phyloP scores from a whole-genome alignment of 2,329 filamentous ascomycete genomes.

The Penicillium sp. region DNA sequence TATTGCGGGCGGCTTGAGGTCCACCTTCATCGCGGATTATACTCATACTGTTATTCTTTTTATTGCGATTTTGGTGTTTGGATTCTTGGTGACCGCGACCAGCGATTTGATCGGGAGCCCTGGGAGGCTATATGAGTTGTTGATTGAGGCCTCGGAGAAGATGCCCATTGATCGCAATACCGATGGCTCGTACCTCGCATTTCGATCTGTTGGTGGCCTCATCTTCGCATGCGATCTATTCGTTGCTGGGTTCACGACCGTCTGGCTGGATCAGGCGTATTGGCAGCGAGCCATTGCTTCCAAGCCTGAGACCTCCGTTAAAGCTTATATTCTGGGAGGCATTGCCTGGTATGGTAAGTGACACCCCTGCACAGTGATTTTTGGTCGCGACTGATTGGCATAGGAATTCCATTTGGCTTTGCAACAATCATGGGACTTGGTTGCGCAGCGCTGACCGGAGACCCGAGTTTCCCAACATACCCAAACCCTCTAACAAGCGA shows the following conservation, averaged over 20 bases:
- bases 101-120: slow-evolving; percentile 36
- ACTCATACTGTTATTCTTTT: slow-evolving; percentile 46
- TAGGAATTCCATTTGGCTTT: slow-evolving; percentile 52
- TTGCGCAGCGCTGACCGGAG: slow-evolving; percentile 48
- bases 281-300: slow-evolving; percentile 50
- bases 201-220: slow-evolving; percentile 39
- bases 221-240: slow-evolving; percentile 44
- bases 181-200: slow-evolving; percentile 41
- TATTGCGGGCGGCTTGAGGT: slow-evolving; percentile 42
- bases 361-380: neutral
- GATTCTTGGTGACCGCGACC: slow-evolving; percentile 39
- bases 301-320: slow-evolving; percentile 43
- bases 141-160: slow-evolving; percentile 32
- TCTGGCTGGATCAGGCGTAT: slow-evolving; percentile 48
- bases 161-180: slow-evolving; percentile 36
- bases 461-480: slow-evolving; percentile 54
- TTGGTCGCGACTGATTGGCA: neutral
- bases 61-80: slow-evolving; percentile 42
- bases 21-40: slow-evolving; percentile 48
- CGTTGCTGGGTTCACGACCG: slow-evolving; percentile 37
- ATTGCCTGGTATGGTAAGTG: slow-evolving; percentile 33
- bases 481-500: slow-evolving; percentile 37
- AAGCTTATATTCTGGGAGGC: slow-evolving; percentile 47
- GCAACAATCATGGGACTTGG: slow-evolving; percentile 52
- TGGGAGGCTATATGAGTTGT: slow-evolving; percentile 40